Base-by-base conservation (phyloP, 768 basidiomycete genomes). In the Collybia nuda region DNA sequence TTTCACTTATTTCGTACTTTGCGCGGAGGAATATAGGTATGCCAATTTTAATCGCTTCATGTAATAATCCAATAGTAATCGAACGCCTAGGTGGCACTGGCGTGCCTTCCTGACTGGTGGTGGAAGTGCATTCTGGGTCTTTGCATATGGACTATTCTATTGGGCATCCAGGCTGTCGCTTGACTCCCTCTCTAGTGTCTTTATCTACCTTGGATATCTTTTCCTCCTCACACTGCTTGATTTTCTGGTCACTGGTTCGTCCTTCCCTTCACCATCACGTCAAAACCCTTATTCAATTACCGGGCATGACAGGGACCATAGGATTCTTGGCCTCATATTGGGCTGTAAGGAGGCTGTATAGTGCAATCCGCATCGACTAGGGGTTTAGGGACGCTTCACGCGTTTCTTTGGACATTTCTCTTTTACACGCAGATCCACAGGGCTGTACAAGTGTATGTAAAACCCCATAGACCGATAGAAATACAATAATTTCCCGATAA, bases 21-120 rank as follows among this genome's bases (percentile, higher is more conserved):
- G 95, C 55, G 89, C 93, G 5, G 96, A 98, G 67, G 94, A 98
- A 60, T 98, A 97, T 66, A 76, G 91, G 88, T 90, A 47, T 50
- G 78, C 63, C 12, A 23, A 37, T 43, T 26, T 32, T 3, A 42
- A 19, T 32, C 40, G 17, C 12, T 8, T 26, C 15, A 4, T 26
- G 24, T 12, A 12, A 12, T 5, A 23, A 18, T 2, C 39, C 24
- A 22, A 21, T 46, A 17, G 55, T 40, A 19, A 18, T 7, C 39
- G 14, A 18, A 37, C 24, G 28, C 24, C 46, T 52, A 90, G 93
- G 51, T 98, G 95, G 95, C 95, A 98, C 52, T 98, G 96, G 96
- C 83, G 93, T 40, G 81, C 92, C 4, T 97, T 98, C 78, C 60
- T 95, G 54, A 88, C 85, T 24, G 96, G 96, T 29, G 96, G 93